Base-by-base conservation (phyloP, 2,329 filamentous ascomycete genomes). In the Coniella vitis region DNA sequence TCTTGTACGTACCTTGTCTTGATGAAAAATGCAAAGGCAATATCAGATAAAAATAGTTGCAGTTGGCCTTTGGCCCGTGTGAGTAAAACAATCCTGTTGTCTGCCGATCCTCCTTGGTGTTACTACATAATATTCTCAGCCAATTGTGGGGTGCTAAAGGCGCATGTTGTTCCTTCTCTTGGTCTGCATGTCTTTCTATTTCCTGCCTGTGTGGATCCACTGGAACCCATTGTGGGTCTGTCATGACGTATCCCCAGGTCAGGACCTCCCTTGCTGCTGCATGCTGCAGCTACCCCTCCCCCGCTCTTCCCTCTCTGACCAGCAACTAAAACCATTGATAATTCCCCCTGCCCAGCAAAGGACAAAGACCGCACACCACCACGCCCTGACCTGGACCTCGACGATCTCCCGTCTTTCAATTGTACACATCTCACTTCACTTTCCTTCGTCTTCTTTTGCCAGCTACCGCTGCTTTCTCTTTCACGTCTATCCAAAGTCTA, bases 251-350 rank as follows among this genome's bases (percentile, higher is more conserved):
- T 29, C 7, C 12, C 10, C 12, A 19, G 7, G 21, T 34, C 35
- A 32, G 17, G 14, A 12, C 16, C 31, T 17, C 20, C 16, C 7
- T 36, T 36, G 40, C 40, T 32, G 17, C 22, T 42, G 25, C 32
- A 22, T 25, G 36, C 45, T 47, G 45, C 45, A 47, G 45, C 42
- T 35, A 31, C 47, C 38, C 50, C 50, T 46, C 31, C 34, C 40
- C 31, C 31, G 19, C 34, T 14, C 37, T 14, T 17, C 35, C 9
- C 20, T 31, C 16, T 40, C 39, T 42, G 21, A 17, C 25, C 20
- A 22, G 32, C 22, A 42, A 29, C 43, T 46, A 38, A 47, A 48
- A 44, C 41, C 17, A 22, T 49, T 37, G 31, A 17, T 32, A 38
- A 29, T 42, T 42, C 42, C 36, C 22, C 38, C 36, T 35, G 25